Evolutionary conservation across 345 rosid species (phyloP), one percentile per base, ranked within the genome.

Genomic region (Limnanthes douglasii): DNA sequence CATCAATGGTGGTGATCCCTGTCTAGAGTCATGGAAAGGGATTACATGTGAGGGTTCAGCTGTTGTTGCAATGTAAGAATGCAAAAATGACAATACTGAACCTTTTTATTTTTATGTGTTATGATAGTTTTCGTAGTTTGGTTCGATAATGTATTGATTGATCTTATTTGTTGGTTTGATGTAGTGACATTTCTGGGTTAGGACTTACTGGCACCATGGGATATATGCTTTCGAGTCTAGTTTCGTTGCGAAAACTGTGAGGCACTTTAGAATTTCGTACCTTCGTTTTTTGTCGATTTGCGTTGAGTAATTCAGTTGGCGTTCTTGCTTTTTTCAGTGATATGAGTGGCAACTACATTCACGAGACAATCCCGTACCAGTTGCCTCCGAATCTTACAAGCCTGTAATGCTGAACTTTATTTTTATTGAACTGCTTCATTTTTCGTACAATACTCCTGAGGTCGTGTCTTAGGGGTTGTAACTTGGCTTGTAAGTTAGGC

Each of bases 21-120:
- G 99, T 54, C 60, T 57, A 40, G 96, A 85, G 59, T 70, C 96
- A 37, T 92, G 99, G 99, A 75, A 63, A 69, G 99, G 99, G 42
- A 56, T 92, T 37, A 60, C 68, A 18, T 92, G 99, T 39, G 71
- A 73, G 24, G 93, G 75, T 34, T 85, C 99, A 2, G 79, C 94
- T 33, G 86, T 92, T 35, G 86, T 85, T 41, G 66, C 96, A 21
- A 53, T 85, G 99, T 92, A 75, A 27, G 67, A 1, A 15, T 37
- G 14, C 45, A 21, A 12, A n/a, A n/a, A 8, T 25, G 8, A 39
- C 15, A 37, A 28, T 13, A 40, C n/a, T 28, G 0, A n/a, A 16
- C 18, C 16, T 21, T 34, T 37, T 35, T 19, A 31, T 6, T 48
- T 8, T 5, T 55, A 16, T 25, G 11, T 22, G 35, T 26, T 43